Base-by-base conservation (phyloP, 1,284 basidiomycete species). In the Rhodotorula glutinis region DNA sequence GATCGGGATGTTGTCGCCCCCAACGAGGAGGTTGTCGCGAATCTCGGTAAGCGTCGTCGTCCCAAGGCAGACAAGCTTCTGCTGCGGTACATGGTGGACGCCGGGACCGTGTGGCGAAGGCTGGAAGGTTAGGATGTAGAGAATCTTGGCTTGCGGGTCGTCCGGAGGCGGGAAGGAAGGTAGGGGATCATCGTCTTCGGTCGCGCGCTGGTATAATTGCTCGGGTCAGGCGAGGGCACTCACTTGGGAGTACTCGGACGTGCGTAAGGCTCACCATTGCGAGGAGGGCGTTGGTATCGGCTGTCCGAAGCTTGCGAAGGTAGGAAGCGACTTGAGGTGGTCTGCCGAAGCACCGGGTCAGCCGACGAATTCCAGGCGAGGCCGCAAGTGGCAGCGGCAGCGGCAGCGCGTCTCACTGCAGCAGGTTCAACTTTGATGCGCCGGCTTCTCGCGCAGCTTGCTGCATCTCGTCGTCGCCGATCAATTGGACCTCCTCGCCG, bases 11-110 rank as follows among this genome's bases (percentile, higher is more conserved):
- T 30, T 49, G 27, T 66, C 64, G 21, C 66, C 60, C 2, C 56
- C 65, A 17, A 53, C 44, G 17, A 44, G 52, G 19, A 69, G 14
- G 25, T 60, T 57, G 13, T 44, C 33, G 21, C 59, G 46, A 3
- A 72, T 29, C n/a, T 69, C 57, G 10, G 52, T 53, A n/a, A 69
- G 51, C 27, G 70, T 69, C 25, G 57, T 66, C 16, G 60, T 51
- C 1, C 59, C 70, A 30, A 65, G 57, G 25, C 59, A 61, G 30
- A 57, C 51, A 30, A 65, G n/a, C 7, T 43, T 49, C 27, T 65
- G 64, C 17, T 44, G 33, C 13, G 27, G 23, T 4, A n/a, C 43
- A 29, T 40, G 23, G 4, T 14, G 10, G 23, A 17, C 19, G 11
- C 21, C 29, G 14, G 17, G 21, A n/a, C 52, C 19, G 41, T 51